These are phyloP conservation scores for Hypoxylon perforatum DNA, from an alignment of 495 filamentous ascomycete species.

Conservation along the genomic window DNA sequence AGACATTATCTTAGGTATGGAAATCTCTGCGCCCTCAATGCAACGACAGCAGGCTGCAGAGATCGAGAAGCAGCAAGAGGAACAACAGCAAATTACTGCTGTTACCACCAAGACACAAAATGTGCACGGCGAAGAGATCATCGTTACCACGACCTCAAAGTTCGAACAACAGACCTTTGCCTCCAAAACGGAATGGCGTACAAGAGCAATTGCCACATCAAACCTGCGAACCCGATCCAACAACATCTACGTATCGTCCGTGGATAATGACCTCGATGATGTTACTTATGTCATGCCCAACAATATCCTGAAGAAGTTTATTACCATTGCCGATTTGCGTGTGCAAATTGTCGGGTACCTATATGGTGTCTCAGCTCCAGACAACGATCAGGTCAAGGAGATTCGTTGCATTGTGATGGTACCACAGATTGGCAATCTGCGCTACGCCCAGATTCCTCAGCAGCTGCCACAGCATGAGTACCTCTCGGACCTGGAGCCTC, in stretches of 20 bases:
- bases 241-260: constrained; percentile 98
- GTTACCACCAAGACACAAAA: constrained; percentile 99
- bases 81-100: constrained; percentile 94
- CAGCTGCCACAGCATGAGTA: constrained; percentile 93
- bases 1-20: constrained; percentile 99
- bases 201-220: constrained; percentile 93
- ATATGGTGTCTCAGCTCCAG: constrained; percentile 90
- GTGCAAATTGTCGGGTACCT: constrained; percentile 96
- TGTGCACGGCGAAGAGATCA: constrained; percentile 96
- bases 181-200: constrained; percentile 99
- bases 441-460: constrained; percentile 91
- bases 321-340: constrained; percentile 95
- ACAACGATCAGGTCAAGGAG: constrained; percentile 97
- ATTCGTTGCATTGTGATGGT: constrained; percentile 96
- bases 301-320: constrained; percentile 98
- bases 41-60: constrained; percentile 98
- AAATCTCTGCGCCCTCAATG: constrained; percentile 97
- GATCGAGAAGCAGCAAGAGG: constrained; percentile 98
- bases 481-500: constrained; percentile 85
- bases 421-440: constrained; percentile 93
- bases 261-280: constrained; percentile 83
- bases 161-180: constrained; percentile 98
- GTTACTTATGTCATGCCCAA: constrained; percentile 98
- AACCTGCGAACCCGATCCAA: constrained; percentile 95
- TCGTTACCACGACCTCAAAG: constrained; percentile 96